Evolutionary conservation across 768 basidiomycete genomes (phyloP), one percentile per base, ranked within the genome.

Genomic region (Termitomyces sp.): DNA sequence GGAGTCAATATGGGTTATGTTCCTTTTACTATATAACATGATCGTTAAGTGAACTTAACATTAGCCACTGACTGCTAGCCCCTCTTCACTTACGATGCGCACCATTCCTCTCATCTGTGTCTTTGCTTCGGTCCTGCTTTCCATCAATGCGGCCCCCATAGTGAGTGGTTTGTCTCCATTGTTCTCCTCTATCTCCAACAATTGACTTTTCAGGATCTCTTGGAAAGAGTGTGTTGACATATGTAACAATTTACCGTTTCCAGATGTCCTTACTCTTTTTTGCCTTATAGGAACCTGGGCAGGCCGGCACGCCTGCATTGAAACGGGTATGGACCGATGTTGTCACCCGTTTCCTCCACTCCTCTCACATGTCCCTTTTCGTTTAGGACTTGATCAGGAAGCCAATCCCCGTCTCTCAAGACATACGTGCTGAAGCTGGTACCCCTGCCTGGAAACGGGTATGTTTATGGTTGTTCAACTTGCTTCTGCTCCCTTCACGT

Each of bases 11-110:
- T 57, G 53, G 57, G 55, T 55, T 61, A 55, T 61, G 55, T 57
- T 59, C 57, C 56, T 38, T 57, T 61, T 60, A 46, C 58, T 63
- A 63, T 63, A 63, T 63, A 63, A 62, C 46, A 59, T 55, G 62
- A 19, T 48, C 56, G 37, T 52, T 21, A 14, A 43, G 47, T 54
- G 46, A 58, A 45, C 28, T 40, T 44, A 53, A 58, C 48, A 53
- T 48, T 52, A 50, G 42, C 47, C 43, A 41, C 43, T 47, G 21
- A 56, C 51, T 35, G n/a, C 46, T 30, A 57, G 31, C 54, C 30
- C 59, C 42, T 48, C 54, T 53, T 37, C 42, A 30, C 43, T 48
- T 35, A 42, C 45, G 5, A 63, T 63, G 63, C 63, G 48, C 50
- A 49, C 59, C 35, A 23, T 37, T 51, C 56, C 58, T 23, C 38